Evolutionary conservation across 2,329 filamentous ascomycete species (phyloP).

Genomic region (Arthrobotrys sinensis): DNA sequence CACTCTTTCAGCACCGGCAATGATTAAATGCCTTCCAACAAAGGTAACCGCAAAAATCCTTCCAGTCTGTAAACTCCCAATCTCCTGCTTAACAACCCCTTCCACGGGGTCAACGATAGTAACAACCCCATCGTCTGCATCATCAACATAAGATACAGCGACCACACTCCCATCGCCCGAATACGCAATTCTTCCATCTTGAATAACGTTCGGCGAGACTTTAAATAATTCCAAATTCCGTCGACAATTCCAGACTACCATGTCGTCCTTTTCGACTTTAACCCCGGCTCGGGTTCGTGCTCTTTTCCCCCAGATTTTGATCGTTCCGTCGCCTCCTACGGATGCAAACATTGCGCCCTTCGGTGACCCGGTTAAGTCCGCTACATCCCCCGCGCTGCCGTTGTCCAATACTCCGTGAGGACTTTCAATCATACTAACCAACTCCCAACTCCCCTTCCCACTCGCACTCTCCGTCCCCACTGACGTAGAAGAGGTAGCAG

Average conservation of each 20-base stretch:
- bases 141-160: slow-evolving; percentile 73
- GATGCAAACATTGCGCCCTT: slow-evolving; percentile 82
- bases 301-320: slow-evolving; percentile 86
- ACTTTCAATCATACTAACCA: slow-evolving; percentile 85
- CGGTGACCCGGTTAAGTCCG: slow-evolving; percentile 82
- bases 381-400: slow-evolving; percentile 73
- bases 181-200: slow-evolving; percentile 53
- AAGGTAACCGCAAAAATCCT: slow-evolving; percentile 79
- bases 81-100: slow-evolving; percentile 77
- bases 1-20: slow-evolving; percentile 78
- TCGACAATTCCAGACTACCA: slow-evolving; percentile 55
- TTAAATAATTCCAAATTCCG: slow-evolving; percentile 54
- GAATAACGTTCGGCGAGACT: slow-evolving; percentile 26
- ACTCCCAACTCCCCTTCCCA: slow-evolving; percentile 75
- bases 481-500: neutral
- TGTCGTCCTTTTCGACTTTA: slow-evolving; percentile 42
- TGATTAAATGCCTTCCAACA: slow-evolving; percentile 80
- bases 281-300: slow-evolving; percentile 77
- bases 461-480: slow-evolving; percentile 65
- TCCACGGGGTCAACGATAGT: slow-evolving; percentile 81
- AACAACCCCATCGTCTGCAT: slow-evolving; percentile 68
- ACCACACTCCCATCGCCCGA: slow-evolving; percentile 66
- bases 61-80: slow-evolving; percentile 78
- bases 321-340: slow-evolving; percentile 82
- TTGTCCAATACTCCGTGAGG: slow-evolving; percentile 75